phyloP scores from a whole-genome alignment of 768 basidiomycete genomes.

The Favolaschia claudopus region DNA sequence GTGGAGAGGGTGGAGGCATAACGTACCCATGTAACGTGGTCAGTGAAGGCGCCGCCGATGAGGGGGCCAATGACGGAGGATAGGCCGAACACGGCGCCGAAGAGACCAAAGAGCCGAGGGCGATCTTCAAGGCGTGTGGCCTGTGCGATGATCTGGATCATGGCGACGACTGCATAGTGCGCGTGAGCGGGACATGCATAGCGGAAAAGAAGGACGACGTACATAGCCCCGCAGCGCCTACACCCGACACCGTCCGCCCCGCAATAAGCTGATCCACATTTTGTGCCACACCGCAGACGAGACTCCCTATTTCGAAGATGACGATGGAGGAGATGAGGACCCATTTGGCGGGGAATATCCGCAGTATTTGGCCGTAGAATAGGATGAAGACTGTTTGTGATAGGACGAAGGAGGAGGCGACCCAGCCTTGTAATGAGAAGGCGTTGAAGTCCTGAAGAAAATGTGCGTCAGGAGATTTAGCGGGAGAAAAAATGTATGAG shows the following conservation, averaged over 20 bases:
- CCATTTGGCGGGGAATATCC: constrained; percentile 14
- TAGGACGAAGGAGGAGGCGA: constrained; percentile 32
- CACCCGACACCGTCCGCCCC: constrained; percentile 37
- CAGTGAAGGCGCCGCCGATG: constrained; percentile 38
- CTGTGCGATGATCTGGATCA: constrained; percentile 8
- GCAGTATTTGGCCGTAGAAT: constrained; percentile 12
- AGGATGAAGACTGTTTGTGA: constrained; percentile 25
- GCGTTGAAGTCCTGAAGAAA: constrained; percentile 2
- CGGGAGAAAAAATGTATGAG: background rate
- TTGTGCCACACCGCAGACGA: constrained; percentile 44
- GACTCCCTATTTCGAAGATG: constrained; percentile 53
- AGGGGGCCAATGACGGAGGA: constrained; percentile 34
- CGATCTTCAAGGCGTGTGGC: constrained; percentile 39
- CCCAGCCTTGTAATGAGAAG: constrained; percentile 17
- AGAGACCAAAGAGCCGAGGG: constrained; percentile 21
- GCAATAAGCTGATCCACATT: constrained; percentile 41
- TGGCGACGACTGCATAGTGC: constrained; percentile 2
- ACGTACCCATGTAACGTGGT: constrained; percentile 24
- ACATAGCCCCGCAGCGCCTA: constrained; percentile 20
- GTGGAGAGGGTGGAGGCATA: background rate
- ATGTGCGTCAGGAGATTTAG: too few species aligned
- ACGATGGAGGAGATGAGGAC: constrained; percentile 19
- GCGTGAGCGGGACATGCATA: background rate
- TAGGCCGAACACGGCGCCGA: constrained; percentile 40
- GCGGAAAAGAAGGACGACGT: background rate